These are phyloP conservation scores for Akanthomyces uredinophilus DNA, from an alignment of 2,329 filamentous ascomycete genomes.

Conservation along the genomic window DNA sequence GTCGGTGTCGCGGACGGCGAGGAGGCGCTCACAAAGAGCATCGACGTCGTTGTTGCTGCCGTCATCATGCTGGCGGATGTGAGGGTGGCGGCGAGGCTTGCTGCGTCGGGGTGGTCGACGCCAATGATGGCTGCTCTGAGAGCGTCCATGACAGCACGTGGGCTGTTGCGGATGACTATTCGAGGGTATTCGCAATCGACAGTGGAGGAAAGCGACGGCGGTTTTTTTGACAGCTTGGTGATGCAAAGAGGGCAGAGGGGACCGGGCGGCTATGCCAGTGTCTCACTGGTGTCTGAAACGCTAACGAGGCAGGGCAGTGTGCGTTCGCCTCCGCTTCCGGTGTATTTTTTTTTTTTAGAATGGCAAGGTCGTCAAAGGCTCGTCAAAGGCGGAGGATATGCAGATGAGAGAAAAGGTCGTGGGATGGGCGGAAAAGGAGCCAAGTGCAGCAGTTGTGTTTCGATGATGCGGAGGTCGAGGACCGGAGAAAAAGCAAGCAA, in stretches of 20 bases:
- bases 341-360: background rate
- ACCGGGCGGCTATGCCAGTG: background rate
- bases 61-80: background rate
- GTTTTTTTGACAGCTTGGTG: background rate
- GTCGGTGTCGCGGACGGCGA: conserved; percentile 1
- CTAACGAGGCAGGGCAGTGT: background rate
- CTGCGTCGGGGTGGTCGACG: conserved; percentile 10
- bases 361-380: background rate
- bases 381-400: background rate
- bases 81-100: background rate
- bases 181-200: background rate
- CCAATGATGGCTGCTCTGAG: conserved; percentile 12
- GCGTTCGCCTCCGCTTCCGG: background rate
- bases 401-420: background rate
- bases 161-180: background rate
- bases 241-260: background rate
- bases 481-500: background rate
- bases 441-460: background rate
- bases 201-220: background rate
- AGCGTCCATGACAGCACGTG: background rate
- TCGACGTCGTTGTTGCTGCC: background rate
- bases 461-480: background rate
- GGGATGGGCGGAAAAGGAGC: background rate
- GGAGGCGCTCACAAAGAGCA: background rate
- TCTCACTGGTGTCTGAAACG: background rate